phyloP scores from a whole-genome alignment of 192 early-diverging fungal genomes.

The Linderina pennispora region DNA sequence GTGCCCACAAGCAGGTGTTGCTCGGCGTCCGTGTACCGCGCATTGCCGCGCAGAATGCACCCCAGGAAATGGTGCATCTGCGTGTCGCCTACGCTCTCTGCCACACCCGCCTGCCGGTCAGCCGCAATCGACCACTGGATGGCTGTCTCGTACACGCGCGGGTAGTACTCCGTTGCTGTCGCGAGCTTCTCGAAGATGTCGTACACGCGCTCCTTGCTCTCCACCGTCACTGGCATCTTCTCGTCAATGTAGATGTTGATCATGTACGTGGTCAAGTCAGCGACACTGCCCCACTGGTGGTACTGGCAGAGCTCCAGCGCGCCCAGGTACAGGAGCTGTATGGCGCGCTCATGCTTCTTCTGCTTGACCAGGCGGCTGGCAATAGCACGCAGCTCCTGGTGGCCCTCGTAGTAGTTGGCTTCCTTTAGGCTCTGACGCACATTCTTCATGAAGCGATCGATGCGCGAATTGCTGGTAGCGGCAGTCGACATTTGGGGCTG shows the following conservation, averaged over 20 bases:
- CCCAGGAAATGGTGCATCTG: constrained; percentile 44
- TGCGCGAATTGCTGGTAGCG: constrained; percentile 39
- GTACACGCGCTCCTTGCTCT: constrained; percentile 56
- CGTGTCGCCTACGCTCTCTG: constrained; percentile 23
- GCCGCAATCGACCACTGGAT: constrained; percentile 40
- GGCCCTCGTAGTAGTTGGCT: constrained; percentile 95
- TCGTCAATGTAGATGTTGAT: constrained; percentile 73
- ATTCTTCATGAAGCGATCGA: constrained; percentile 50
- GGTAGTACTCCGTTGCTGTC: constrained; percentile 40
- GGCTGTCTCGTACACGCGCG: constrained; percentile 37
- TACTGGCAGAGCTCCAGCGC: constrained; percentile 69
- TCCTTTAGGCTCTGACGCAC: constrained; percentile 63
- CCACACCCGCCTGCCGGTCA: background rate
- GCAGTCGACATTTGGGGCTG: too few relatives aligned
- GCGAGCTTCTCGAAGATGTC: constrained; percentile 62
- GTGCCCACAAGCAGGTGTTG: constrained; percentile 81
- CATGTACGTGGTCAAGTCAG: constrained; percentile 77
- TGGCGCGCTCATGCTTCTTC: constrained; percentile 67
- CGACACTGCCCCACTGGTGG: constrained; percentile 75
- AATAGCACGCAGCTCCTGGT: constrained; percentile 95
- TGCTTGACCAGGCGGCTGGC: constrained; percentile 88
- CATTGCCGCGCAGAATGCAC: constrained; percentile 49
- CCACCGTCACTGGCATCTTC: constrained; percentile 60
- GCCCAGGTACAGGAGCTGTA: constrained; percentile 76
- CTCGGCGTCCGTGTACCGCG: constrained; percentile 75